These are phyloP conservation scores for Eremomyces bilateralis DNA, from an alignment of 495 filamentous ascomycete genomes.

Conservation along the genomic window DNA sequence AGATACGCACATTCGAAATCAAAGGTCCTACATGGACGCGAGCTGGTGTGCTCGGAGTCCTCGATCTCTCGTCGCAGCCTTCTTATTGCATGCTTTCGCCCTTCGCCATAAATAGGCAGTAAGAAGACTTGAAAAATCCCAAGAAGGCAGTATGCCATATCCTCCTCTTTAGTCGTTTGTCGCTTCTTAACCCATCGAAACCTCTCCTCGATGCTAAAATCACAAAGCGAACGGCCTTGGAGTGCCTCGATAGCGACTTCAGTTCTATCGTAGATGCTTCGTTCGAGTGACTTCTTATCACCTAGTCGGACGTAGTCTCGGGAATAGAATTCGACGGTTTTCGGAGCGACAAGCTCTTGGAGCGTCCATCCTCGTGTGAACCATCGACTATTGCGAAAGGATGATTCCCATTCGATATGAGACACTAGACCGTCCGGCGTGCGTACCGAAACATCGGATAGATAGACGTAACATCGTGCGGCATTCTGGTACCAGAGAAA, in stretches of 20 bases:
- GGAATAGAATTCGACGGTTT: too few relatives aligned
- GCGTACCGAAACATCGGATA: too few relatives aligned
- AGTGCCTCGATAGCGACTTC: conserved; percentile 2
- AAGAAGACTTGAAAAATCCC: conserved; percentile 8
- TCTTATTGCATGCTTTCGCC: conserved; percentile 1
- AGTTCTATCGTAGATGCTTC: conserved; percentile 3
- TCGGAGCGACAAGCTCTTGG: too few relatives aligned
- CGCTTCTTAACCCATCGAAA: conserved; percentile 5
- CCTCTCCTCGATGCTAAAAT: conserved; percentile 5
- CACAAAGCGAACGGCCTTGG: conserved; percentile 1
- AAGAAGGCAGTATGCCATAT: conserved; percentile 9
- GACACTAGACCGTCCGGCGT: too few relatives aligned
- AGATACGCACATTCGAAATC: neutral
- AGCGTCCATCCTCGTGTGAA: too few relatives aligned
- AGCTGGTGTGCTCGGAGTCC: neutral
- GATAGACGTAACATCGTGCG: too few relatives aligned
- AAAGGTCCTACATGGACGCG: neutral
- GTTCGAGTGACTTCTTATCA: too few relatives aligned
- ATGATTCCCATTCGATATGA: neutral
- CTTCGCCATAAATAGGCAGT: conserved; percentile 7
- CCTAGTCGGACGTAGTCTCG: too few relatives aligned
- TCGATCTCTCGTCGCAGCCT: conserved; percentile 4
- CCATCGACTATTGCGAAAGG: conserved; percentile 1
- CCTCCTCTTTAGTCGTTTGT: conserved; percentile 5
- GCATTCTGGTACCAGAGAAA: too few relatives aligned